These are phyloP conservation scores for Purpureocillium takamizusanense DNA, from an alignment of 2,329 filamentous ascomycete genomes.

Conservation along the genomic window DNA sequence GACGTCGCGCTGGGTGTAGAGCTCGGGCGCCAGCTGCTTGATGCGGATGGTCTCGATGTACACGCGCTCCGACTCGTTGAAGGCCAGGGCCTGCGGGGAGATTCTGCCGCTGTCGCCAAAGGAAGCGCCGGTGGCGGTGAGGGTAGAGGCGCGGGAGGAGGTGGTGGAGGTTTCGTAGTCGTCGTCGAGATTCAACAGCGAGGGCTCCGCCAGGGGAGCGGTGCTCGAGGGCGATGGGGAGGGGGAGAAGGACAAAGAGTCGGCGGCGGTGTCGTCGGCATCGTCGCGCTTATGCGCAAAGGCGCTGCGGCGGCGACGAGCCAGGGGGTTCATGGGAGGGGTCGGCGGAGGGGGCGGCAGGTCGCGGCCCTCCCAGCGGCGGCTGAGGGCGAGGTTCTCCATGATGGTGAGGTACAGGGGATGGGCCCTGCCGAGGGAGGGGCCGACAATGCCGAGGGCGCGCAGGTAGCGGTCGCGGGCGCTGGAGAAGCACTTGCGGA, in stretches of 20 bases:
- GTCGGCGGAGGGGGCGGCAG: conserved; percentile 4
- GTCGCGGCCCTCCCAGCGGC: conserved; percentile 7
- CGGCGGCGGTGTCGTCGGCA: no score
- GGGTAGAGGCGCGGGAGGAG: no score
- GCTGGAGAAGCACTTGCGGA: conserved; percentile 11
- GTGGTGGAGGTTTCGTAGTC: no score
- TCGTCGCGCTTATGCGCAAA: no score
- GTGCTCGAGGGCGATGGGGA: background rate
- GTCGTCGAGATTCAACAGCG: no score
- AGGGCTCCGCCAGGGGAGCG: no score
- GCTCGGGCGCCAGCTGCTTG: conserved; percentile 11
- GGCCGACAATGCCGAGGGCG: conserved; percentile 12
- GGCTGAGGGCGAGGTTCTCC: conserved; percentile 14
- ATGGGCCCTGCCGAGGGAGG: conserved; percentile 12
- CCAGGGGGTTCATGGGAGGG: no score
- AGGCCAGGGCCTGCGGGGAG: conserved; percentile 6
- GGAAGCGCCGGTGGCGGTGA: no score
- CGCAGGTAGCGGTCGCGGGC: conserved; percentile 12
- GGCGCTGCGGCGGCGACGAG: background rate
- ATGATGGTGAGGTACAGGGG: conserved; percentile 13
- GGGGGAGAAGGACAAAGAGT: conserved; percentile 1
- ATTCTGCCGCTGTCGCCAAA: no score
- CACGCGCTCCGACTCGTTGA: conserved; percentile 13
- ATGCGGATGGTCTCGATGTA: conserved; percentile 15
- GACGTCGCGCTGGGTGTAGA: conserved; percentile 14